phyloP scores from a whole-genome alignment of 148 eudicot genomes.

The Rhododendron molle region DNA sequence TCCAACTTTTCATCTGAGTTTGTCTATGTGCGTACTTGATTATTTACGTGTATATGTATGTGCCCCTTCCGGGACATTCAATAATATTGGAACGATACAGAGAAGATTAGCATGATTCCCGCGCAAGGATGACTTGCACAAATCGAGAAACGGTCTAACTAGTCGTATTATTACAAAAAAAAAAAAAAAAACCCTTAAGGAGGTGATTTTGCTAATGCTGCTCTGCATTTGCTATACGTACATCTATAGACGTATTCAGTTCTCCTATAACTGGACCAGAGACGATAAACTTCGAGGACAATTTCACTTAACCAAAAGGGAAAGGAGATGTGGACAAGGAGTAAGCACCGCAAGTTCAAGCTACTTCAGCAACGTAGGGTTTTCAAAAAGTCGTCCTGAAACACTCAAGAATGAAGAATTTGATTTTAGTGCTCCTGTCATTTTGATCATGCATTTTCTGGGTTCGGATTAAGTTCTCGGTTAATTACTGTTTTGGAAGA shows the following conservation, averaged over 20 bases:
- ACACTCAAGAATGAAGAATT: neutral
- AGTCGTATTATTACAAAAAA: too few relatives aligned
- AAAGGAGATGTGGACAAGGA: neutral
- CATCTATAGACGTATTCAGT: neutral
- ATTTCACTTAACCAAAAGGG: neutral
- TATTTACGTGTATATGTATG: too few relatives aligned
- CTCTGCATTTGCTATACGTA: neutral
- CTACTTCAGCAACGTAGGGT: neutral
- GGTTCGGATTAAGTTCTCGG: neutral
- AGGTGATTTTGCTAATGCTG: neutral
- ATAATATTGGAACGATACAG: neutral
- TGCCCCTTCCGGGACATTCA: too few relatives aligned
- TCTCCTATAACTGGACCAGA: neutral
- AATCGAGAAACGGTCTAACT: neutral
- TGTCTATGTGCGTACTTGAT: neutral
- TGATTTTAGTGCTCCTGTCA: neutral
- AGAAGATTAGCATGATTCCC: too few relatives aligned
- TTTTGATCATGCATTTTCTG: neutral
- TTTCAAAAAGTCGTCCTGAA: neutral
- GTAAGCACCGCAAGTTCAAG: neutral
- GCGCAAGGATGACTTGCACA: too few relatives aligned
- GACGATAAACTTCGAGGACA: neutral
- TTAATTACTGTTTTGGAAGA: neutral
- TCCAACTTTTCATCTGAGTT: neutral
- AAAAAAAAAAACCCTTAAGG: neutral